Conservation (phyloP, 495 filamentous ascomycete species). For the Aspergillus sclerotiicarbonarius region DNA sequence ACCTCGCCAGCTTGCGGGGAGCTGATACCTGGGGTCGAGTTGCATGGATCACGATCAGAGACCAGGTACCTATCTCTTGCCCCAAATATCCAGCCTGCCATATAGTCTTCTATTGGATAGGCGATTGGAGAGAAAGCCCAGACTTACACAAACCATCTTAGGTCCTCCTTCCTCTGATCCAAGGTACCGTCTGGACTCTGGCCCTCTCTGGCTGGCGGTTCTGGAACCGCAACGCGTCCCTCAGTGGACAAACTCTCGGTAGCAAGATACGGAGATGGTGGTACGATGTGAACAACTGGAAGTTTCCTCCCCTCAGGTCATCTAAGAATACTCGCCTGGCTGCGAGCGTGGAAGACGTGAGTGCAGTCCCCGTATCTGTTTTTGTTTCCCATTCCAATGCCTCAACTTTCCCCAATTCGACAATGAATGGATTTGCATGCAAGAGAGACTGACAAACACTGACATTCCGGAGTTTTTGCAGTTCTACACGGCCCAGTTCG, state of each 20-base stretch:
- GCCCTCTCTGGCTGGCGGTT: conserved; percentile 76
- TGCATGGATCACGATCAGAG: conserved; percentile 77
- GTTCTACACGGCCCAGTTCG: conserved; percentile 46
- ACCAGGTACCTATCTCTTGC: conserved; percentile 63
- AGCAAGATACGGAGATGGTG: conserved; percentile 79
- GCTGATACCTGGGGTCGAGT: conserved; percentile 76
- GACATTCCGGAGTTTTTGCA: conserved; percentile 42
- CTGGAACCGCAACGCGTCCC: conserved; percentile 71
- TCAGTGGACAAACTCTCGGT: conserved; percentile 68
- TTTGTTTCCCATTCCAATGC: too few species aligned
- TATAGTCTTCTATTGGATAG: not conserved
- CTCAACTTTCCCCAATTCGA: too few species aligned
- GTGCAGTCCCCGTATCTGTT: conserved; percentile 16
- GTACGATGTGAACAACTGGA: conserved; percentile 89
- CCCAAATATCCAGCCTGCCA: not conserved
- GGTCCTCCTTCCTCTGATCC: conserved; percentile 78
- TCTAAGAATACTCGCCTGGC: conserved; percentile 32
- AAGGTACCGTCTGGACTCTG: conserved; percentile 82
- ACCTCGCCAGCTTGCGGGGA: conserved; percentile 76
- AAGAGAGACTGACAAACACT: conserved; percentile 17
- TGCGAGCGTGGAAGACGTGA: conserved; percentile 49
- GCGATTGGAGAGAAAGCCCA: not conserved
- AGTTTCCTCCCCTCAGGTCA: conserved; percentile 43
- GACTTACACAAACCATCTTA: conserved; percentile 28
- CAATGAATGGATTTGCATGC: too few species aligned